Evolutionary conservation across 2,329 filamentous ascomycete species (phyloP), one percentile per base, ranked within the genome.

Genomic region (Penicillium digitatum): DNA sequence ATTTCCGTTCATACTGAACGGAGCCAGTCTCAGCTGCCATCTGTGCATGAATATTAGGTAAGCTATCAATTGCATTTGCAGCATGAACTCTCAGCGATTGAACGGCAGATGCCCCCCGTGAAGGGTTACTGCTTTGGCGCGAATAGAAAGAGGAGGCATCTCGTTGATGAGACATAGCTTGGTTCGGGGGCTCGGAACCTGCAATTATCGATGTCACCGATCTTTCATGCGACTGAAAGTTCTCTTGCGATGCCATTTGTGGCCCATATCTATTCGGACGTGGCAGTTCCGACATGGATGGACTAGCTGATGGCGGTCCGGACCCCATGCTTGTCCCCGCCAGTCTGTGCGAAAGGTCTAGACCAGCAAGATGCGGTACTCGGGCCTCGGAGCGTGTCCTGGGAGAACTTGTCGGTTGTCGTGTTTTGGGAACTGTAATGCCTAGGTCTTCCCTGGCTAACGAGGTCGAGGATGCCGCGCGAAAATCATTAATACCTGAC

Each of bases 271-370:
- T 57, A 39, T 61, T 62, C 10, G 20, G 32, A 27, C 51, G 58
- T 14, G 58, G 47, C n/a, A 61, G 44, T 16, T 65, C 63, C 14
- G 63, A 57, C n/a, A 63, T 54, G 8, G 65, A 67, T 24, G 59
- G 56, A 42, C 62, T 63, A 44, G 48, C 53, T 6, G 66, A 66
- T 24, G 57, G 40, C 14, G 59, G 34, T 3, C 44, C 58, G 35
- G 69, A 63, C 11, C 64, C 63, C 12, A 61, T 55, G 16, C 60
- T 61, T 22, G 62, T 56, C 11, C 65, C 66, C 7, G 62, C 65
- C 8, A 71, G 62, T 35, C 58, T 58, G 29, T 63, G 59, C 2
- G 69, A 63, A 37, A 72, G 71, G 34, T 66, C 62, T 52, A 72
- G 56, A 16, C 69, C 67, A 24, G 53, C 60, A 18, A 71, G 56